Conservation (phyloP, 2,329 filamentous ascomycete species). For the Tympanopsis confertula region DNA sequence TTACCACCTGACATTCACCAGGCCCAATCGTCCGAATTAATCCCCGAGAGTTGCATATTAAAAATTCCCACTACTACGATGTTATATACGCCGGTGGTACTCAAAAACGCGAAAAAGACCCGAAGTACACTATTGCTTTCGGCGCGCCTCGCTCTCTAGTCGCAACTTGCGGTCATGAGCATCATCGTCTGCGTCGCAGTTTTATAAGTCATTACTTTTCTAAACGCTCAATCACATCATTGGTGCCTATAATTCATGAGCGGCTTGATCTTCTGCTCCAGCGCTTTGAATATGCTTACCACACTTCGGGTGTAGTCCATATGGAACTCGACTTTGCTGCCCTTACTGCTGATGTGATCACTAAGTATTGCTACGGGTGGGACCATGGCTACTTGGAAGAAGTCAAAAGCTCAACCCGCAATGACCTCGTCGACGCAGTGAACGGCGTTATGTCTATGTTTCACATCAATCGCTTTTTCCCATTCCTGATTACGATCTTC, state of each 20-base stretch:
- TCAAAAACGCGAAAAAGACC: conserved; percentile 6
- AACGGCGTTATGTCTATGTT: conserved; percentile 1
- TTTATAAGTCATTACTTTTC: conserved; percentile 11
- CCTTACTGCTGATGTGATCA: conserved; percentile 14
- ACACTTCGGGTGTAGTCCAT: conserved; percentile 4
- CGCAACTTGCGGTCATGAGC: conserved; percentile 8
- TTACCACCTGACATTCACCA: conserved; percentile 4
- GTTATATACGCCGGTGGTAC: conserved; percentile 8
- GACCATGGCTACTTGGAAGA: conserved; percentile 5
- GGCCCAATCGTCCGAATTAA: conserved; percentile 19
- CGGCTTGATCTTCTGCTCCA: conserved; percentile 6
- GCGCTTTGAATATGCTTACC: conserved; percentile 5
- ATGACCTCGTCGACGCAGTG: conserved; percentile 2
- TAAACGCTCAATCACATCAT: conserved; percentile 7
- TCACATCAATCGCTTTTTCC: conserved; percentile 3
- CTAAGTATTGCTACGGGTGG: conserved; percentile 13
- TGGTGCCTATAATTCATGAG: conserved; percentile 8
- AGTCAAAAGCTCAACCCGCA: conserved; percentile 3
- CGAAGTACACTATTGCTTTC: not conserved
- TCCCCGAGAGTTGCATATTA: conserved; percentile 17
- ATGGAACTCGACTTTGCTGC: conserved; percentile 6
- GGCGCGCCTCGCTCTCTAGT: conserved; percentile 1
- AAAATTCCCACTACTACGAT: conserved; percentile 15
- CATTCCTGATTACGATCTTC: conserved; percentile 1
- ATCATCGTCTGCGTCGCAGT: conserved; percentile 11